Conservation (phyloP, 2,329 filamentous ascomycete genomes). For the Thelonectria blattea region DNA sequence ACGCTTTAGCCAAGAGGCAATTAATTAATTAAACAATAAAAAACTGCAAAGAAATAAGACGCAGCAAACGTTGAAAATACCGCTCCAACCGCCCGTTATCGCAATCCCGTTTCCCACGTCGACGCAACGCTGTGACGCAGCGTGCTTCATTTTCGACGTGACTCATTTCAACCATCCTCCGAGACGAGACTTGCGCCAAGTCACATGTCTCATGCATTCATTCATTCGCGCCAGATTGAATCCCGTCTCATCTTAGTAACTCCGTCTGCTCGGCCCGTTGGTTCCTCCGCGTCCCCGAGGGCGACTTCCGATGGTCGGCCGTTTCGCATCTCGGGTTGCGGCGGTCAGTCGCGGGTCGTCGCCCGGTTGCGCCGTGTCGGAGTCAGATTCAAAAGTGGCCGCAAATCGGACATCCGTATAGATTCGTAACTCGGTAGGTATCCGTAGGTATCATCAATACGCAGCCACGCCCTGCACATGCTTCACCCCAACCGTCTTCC, state of each 20-base stretch:
- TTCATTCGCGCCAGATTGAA: too few species aligned
- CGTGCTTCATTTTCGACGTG: constrained; percentile 4
- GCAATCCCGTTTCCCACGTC: neutral
- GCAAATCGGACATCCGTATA: neutral
- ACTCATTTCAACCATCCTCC: constrained; percentile 14
- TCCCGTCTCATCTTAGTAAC: neutral
- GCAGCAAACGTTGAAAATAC: neutral
- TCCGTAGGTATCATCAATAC: constrained; percentile 1
- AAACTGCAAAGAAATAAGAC: neutral
- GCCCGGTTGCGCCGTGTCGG: neutral
- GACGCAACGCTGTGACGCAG: neutral
- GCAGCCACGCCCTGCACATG: constrained; percentile 11
- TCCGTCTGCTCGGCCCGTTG: neutral
- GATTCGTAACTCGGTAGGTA: too few species aligned
- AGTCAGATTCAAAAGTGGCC: neutral
- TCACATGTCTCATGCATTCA: too few species aligned
- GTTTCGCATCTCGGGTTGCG: neutral
- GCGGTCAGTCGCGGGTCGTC: neutral
- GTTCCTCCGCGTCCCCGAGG: neutral
- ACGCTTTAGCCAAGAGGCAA: neutral
- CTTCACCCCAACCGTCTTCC: constrained; percentile 27
- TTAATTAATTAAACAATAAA: neutral
- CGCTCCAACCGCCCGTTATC: constrained; percentile 2
- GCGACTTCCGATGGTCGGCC: neutral
- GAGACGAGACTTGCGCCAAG: constrained; percentile 21